Conservation (phyloP, 176 grass and related monocot genomes). For the Puya raimondii region DNA sequence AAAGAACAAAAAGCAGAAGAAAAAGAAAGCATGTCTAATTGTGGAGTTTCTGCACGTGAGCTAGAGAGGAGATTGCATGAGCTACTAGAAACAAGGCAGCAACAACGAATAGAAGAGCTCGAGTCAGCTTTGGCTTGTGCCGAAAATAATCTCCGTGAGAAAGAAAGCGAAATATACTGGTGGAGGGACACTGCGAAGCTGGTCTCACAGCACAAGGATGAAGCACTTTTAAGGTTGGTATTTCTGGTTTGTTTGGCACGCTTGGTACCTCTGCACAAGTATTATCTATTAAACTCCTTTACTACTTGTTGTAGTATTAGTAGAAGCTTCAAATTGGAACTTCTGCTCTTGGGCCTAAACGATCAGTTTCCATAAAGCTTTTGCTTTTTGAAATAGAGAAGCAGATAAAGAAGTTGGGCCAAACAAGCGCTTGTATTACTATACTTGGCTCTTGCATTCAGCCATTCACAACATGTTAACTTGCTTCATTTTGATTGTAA, state of each 20-base stretch:
- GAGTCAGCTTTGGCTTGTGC: conserved; percentile 57
- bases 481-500: not conserved
- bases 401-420: no score
- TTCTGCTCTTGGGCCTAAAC: not conserved
- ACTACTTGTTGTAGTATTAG: no score
- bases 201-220: conserved; percentile 53
- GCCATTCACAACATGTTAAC: no score
- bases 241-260: not conserved
- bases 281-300: no score
- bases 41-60: conserved; percentile 58
- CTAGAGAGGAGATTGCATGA: conserved; percentile 70
- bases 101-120: conserved; percentile 73
- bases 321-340: no score
- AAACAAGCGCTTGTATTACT: no score
- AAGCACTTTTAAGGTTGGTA: conserved; percentile 37
- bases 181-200: conserved; percentile 87
- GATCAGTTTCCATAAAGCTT: not conserved
- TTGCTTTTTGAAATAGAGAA: not conserved
- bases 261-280: no score
- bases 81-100: conserved; percentile 52
- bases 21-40: conserved; percentile 6
- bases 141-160: conserved; percentile 44
- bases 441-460: no score
- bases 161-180: conserved; percentile 68
- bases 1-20: conserved; percentile 3